Evolutionary conservation across 192 early-diverging fungal species (phyloP).

Genomic region (Diversispora eburnea): DNA sequence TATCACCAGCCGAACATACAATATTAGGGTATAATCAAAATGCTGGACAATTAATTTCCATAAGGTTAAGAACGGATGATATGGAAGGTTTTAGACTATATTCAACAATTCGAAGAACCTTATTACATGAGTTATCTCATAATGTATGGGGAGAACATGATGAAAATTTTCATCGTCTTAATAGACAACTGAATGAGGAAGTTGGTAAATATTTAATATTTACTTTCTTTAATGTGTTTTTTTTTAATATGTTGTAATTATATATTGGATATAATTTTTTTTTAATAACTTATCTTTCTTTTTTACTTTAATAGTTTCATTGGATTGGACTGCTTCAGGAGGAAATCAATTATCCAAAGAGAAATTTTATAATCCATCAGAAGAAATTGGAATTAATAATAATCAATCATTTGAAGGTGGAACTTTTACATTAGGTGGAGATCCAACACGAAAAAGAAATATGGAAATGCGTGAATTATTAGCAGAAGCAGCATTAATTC

Average conservation of each 20-base stretch:
- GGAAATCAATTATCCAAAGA: conserved; percentile 33
- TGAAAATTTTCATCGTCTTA: conserved; percentile 66
- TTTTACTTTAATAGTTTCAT: conserved; percentile 16
- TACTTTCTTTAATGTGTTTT: too few relatives aligned
- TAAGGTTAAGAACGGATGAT: conserved; percentile 74
- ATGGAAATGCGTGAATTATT: conserved; percentile 46
- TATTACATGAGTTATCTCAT: conserved; percentile 79
- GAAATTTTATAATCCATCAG: conserved; percentile 42
- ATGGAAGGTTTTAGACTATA: conserved; percentile 75
- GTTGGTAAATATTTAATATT: conserved; percentile 43
- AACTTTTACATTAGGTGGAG: conserved; percentile 57
- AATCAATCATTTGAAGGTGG: conserved; percentile 50
- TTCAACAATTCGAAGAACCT: conserved; percentile 58
- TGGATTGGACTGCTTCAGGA: conserved; percentile 50
- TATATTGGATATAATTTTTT: neutral
- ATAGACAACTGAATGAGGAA: conserved; percentile 70
- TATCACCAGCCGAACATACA: conserved; percentile 61
- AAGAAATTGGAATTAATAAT: conserved; percentile 34
- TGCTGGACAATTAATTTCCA: conserved; percentile 64
- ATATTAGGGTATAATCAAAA: conserved; percentile 74
- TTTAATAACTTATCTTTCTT: neutral
- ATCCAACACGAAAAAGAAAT: neutral
- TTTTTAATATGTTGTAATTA: neutral
- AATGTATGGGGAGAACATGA: conserved; percentile 71
- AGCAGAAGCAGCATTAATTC: conserved; percentile 52